Conservation (phyloP, 192 early-diverging fungal species). For the Phycomyces nitens region DNA sequence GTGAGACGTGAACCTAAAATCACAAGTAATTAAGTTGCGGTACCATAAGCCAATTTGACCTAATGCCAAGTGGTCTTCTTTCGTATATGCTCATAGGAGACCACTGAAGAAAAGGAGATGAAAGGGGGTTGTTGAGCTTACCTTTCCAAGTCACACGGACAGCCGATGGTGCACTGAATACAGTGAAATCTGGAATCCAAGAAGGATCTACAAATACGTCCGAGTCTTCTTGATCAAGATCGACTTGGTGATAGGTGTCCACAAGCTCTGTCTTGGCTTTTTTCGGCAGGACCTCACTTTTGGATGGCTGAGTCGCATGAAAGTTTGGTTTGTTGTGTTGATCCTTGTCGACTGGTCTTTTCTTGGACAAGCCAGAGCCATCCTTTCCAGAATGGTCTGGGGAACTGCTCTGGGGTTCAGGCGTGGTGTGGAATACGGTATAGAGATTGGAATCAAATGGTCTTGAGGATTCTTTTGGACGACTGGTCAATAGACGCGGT, state of each 20-base stretch:
- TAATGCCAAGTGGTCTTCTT: too few relatives aligned
- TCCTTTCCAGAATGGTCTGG: background rate
- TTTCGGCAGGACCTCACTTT: background rate
- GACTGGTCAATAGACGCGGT: too few relatives aligned
- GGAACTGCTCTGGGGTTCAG: too few relatives aligned
- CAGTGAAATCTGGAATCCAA: slow-evolving; percentile 23
- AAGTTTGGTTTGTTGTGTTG: slow-evolving; percentile 12
- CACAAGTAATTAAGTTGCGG: background rate
- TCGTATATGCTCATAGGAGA: too few relatives aligned
- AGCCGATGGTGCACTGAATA: slow-evolving; percentile 7
- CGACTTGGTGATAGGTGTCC: slow-evolving; percentile 21
- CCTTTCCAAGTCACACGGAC: slow-evolving; percentile 29
- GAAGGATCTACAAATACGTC: slow-evolving; percentile 3
- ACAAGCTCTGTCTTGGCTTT: slow-evolving; percentile 14
- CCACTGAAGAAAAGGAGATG: background rate
- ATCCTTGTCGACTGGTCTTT: slow-evolving; percentile 12
- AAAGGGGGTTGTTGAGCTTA: background rate
- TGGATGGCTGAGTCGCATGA: background rate
- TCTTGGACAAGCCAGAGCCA: slow-evolving; percentile 5
- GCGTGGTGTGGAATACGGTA: too few relatives aligned
- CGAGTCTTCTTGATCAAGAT: slow-evolving; percentile 15
- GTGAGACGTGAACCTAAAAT: slow-evolving; percentile 38
- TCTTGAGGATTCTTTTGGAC: too few relatives aligned
- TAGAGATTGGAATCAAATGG: too few relatives aligned
- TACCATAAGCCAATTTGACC: background rate